Conservation (phyloP, 1,284 basidiomycete genomes). For the Mrakiaceae sp. region DNA sequence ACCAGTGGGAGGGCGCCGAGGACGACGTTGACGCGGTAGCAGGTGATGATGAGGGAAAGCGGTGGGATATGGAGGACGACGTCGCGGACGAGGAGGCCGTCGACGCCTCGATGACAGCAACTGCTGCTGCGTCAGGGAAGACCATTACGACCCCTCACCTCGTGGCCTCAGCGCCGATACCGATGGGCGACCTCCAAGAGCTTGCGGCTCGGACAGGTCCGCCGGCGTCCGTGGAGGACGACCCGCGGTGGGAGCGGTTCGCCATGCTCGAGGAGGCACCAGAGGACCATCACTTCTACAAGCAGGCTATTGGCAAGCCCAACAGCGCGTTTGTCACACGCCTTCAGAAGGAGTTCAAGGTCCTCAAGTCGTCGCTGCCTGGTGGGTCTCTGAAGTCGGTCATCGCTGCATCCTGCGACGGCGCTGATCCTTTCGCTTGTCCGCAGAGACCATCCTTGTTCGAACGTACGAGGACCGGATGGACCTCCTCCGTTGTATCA, state of each 20-base stretch:
- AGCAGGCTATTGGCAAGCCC: conserved; percentile 45
- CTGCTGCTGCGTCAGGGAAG: background rate
- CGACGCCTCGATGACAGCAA: background rate
- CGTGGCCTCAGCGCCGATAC: conserved; percentile 18
- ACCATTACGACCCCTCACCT: background rate
- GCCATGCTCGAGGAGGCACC: conserved; percentile 63
- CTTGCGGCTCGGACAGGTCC: conserved; percentile 13
- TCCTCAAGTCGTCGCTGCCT: conserved; percentile 64
- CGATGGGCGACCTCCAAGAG: background rate
- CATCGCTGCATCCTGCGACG: conserved; percentile 5
- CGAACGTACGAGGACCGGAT: conserved; percentile 55
- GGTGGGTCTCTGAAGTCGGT: conserved; percentile 40
- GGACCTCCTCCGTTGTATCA: conserved; percentile 75
- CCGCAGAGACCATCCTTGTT: conserved; percentile 40
- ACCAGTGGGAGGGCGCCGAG: conserved; percentile 16
- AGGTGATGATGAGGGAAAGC: conserved; percentile 20
- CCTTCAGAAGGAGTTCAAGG: conserved; percentile 70
- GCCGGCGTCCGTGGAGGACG: conserved; percentile 24
- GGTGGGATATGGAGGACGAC: conserved; percentile 17
- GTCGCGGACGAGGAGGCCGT: conserved; percentile 20
- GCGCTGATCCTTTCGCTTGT: conserved; percentile 23
- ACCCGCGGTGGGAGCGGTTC: conserved; percentile 56
- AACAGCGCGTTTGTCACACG: conserved; percentile 62
- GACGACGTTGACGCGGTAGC: conserved; percentile 18
- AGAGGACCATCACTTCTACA: conserved; percentile 62